Percentiles rank a stretch among this genome's conserved stretches.
Conservation (phyloP, 2,329 filamentous ascomycete genomes). For the Acarospora socialis region DNA sequence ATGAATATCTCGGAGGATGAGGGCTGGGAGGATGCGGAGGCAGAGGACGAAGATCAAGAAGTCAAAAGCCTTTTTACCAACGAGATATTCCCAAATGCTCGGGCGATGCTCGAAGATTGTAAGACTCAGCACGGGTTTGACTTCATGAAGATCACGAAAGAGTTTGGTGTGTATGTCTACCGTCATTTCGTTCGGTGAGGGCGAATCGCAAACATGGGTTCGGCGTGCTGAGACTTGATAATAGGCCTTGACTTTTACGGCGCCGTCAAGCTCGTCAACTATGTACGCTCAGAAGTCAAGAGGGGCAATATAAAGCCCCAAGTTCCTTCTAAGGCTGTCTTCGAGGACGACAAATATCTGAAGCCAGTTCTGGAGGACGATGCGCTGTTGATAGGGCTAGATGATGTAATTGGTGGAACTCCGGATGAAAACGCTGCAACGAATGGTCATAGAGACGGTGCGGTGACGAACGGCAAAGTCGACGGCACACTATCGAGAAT, state of each 20-base stretch:
- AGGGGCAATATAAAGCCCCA: slow-evolving; percentile 34
- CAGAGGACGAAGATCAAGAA: slow-evolving; percentile 45
- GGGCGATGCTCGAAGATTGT: slow-evolving; percentile 54
- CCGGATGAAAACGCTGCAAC: slow-evolving; percentile 27
- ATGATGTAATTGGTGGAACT: slow-evolving; percentile 52
- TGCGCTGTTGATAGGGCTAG: slow-evolving; percentile 71
- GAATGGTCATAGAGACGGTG: not conserved
- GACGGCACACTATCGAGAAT: slow-evolving; percentile 13
- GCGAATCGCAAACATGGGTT: slow-evolving; percentile 11
- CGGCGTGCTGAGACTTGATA: slow-evolving; percentile 1
- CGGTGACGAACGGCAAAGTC: not conserved
- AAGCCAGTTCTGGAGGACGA: slow-evolving; percentile 81
- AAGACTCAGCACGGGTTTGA: slow-evolving; percentile 53
- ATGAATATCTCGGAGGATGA: no score
- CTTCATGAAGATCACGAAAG: slow-evolving; percentile 44
- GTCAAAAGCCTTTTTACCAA: slow-evolving; percentile 57
- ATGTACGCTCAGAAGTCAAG: slow-evolving; percentile 36
- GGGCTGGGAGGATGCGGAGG: slow-evolving; percentile 45
- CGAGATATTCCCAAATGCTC: slow-evolving; percentile 48
- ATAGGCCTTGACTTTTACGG: slow-evolving; percentile 57
- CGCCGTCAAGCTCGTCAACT: slow-evolving; percentile 62
- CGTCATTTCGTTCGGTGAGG: no score
- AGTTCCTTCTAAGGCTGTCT: slow-evolving; percentile 44
- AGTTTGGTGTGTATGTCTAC: slow-evolving; percentile 28
- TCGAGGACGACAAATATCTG: slow-evolving; percentile 68